Base-by-base conservation (phyloP, 83 land plant species). In the Picea abies region DNA sequence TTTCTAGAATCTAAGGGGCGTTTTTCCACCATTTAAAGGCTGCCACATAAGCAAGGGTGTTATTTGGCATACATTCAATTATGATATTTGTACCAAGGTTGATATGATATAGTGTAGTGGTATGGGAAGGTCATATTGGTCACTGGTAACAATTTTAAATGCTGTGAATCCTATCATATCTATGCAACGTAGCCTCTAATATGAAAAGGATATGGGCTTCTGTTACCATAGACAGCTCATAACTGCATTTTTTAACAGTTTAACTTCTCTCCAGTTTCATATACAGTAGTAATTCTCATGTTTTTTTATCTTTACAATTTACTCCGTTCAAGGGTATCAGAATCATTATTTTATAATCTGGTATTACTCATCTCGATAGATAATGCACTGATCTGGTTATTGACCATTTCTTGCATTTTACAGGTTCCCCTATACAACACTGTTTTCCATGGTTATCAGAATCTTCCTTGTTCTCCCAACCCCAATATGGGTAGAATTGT, bases 401-500 rank as follows among this genome's bases (percentile, higher is more conserved):
- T 73, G 77, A 73, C 12, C 77, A 20, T 73, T 29, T 73, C 58
- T 72, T 72, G 39, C 22, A 39, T 44, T 73, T 73, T 73, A 41
- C 77, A 47, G 77, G 77, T 44, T 44, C 58, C 47, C 8, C 22
- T 39, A n/a, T 73, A 39, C 77, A 73, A 73, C 5, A 25, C 77
- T 23, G 47, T 73, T 73, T 41, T 73, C 5, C 61, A 73, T 68
- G 81, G 66, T 47, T 84, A 72, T 56, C 82, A 5, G 64, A 80
- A 78, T 16, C 56, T 63, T 39, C 65, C 87, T 66, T 77, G 79
- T 70, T 23, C 70, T 22, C 58, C 86, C 8, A 56, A 82, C 19
- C 78, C 60, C 60, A 56, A 56, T 56, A 20, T 72, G 32, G 44
- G 49, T 4, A 64, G 23, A 63, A 72, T 69, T 58, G 25, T 81